phyloP scores from a whole-genome alignment of 768 basidiomycete species.

The Tulasnella sp. region DNA sequence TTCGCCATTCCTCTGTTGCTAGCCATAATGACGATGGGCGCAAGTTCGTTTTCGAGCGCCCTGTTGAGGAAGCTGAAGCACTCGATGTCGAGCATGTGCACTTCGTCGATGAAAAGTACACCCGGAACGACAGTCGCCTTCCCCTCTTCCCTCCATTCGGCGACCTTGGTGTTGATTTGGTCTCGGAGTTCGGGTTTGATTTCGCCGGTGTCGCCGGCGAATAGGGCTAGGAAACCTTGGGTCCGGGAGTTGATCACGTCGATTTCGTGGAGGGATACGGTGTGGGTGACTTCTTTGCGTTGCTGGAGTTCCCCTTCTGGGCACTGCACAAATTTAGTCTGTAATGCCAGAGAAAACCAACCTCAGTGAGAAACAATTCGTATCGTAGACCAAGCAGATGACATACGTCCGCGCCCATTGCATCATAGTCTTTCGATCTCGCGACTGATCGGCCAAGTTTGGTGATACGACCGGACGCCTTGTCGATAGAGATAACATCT shows the following conservation, averaged over 20 bases:
- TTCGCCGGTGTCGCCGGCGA: constrained; percentile 95
- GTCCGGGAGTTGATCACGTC: constrained; percentile 99
- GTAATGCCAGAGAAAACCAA: constrained; percentile 26
- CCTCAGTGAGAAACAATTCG: neutral
- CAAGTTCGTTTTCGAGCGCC: constrained; percentile 87
- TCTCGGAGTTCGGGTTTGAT: constrained; percentile 95
- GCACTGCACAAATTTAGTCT: constrained; percentile 98
- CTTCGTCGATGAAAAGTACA: constrained; percentile 97
- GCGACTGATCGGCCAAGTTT: constrained; percentile 96
- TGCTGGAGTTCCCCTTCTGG: constrained; percentile 98
- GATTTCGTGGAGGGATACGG: constrained; percentile 96
- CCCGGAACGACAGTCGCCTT: constrained; percentile 98
- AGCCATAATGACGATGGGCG: constrained; percentile 97
- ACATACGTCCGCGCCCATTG: constrained; percentile 97
- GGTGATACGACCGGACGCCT: constrained; percentile 92
- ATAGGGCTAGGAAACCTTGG: constrained; percentile 95
- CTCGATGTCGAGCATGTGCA: constrained; percentile 99
- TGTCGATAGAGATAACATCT: constrained; percentile 95
- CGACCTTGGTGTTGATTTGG: constrained; percentile 95
- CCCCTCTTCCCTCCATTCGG: constrained; percentile 97
- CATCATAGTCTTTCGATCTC: constrained; percentile 96
- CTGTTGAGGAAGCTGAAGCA: constrained; percentile 99
- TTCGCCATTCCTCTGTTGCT: constrained; percentile 92
- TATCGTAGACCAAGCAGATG: neutral
- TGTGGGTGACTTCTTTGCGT: constrained; percentile 95